Evolutionary conservation across 345 rosid genomes (phyloP), one percentile per base, ranked within the genome.

Genomic region (Dovyalis caffra): DNA sequence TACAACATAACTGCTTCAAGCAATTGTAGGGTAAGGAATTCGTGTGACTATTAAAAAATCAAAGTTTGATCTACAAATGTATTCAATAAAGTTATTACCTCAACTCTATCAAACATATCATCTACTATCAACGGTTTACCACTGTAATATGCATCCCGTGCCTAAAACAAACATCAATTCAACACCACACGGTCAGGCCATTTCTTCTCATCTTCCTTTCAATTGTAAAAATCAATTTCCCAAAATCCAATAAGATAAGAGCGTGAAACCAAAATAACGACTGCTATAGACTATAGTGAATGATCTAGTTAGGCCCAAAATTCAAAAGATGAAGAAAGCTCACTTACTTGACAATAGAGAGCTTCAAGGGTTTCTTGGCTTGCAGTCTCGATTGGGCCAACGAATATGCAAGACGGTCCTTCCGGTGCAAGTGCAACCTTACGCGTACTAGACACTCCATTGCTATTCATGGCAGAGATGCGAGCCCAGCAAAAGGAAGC

Each of bases 31-130:
- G 16, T 56, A 56, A 56, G 61, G 28, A 23, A 56, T 56, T 56
- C 61, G 61, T 8, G 15, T 2, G 28, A n/a, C 9, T 23, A 14
- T 56, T 14, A 18, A 34, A n/a, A 43, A 37, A 2, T n/a, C 12
- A 16, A 67, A 32, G 31, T 49, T 57, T 8, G 33, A 40, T 75
- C 11, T 23, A 57, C 25, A 49, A 57, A 14, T 11, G n/a, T 18
- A 56, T 10, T 4, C 11, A n/a, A 56, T 56, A 26, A 23, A 3
- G 45, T 53, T 40, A 53, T 82, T 80, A 95, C 99, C 99, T 95
- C 97, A 67, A 92, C 95, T 88, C 96, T 87, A 78, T 92, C 98
- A 86, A 95, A 95, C 98, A 95, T 95, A 86, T 91, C 98, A 62
- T 92, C 98, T 67, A 89, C 82, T 71, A 95, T 95, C 83, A 95